Base-by-base conservation (phyloP, 2,329 filamentous ascomycete species). In the Colletotrichum agaves region DNA sequence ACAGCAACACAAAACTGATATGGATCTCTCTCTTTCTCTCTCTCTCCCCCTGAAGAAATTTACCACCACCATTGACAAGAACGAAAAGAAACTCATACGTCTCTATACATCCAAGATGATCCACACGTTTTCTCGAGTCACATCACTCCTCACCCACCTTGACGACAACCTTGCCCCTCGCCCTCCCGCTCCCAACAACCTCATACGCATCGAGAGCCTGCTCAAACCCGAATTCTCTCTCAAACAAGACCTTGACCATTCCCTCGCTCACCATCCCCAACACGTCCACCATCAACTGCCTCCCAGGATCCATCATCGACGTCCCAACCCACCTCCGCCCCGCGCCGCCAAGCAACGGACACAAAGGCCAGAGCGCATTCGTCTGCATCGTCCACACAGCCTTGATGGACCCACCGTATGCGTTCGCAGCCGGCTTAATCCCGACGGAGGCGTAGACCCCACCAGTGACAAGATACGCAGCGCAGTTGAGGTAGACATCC, bases 381-480 rank as follows among this genome's bases (percentile, higher is more conserved):
- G 77, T 74, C 61, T 81, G 73, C 77, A 80, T 79, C 67, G 75
- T 72, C 23, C 73, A 67, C 1, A 78, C 71, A 3, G 76, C 75
- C 37, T 73, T 71, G 2, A 78, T 39, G 31, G 80, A 75, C 47
- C 74, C 72, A 1, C 73, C 67, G 5, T 77, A 69, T 21, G 73
- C 73, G 37, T 76, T 77, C 3, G 72, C 74, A 2, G 75, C 78
- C 35, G 82, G 75, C 11, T 78, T 75, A 50, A 78, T 78, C 5
- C 82, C 80, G 1, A 81, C 81, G 1, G 80, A 81, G 0, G 81
- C 76, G 69, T 82, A 85, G 19, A 76, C 72, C 55, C 74, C 78
- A 1, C 72, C 67, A 0, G 75, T 72, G 43, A 77, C 75, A 37
- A 86, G 76, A 66, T 82, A 86, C 4, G 61, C 41, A 1, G 79